These are phyloP conservation scores for Venturiaceae sp. DNA, from an alignment of 2,329 filamentous ascomycete species.

Conservation along the genomic window DNA sequence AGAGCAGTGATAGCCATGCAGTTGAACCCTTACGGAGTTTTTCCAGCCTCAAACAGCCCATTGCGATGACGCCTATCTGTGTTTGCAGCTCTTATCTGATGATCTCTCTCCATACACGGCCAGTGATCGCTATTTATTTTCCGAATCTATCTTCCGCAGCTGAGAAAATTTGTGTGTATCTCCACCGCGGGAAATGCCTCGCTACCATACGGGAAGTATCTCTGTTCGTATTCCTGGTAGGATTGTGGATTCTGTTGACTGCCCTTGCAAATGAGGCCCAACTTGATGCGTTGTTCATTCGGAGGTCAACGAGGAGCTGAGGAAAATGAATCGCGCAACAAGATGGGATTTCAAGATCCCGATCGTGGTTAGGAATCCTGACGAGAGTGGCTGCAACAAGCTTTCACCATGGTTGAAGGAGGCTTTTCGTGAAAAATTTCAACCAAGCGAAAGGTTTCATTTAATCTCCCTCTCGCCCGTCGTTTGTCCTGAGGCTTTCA, in stretches of 20 bases:
- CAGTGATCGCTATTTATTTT: too few relatives aligned
- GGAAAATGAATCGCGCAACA: neutral
- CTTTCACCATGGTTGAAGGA: neutral
- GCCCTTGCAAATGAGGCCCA: too few relatives aligned
- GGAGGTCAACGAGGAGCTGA: neutral
- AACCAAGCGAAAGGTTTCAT: neutral
- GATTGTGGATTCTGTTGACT: too few relatives aligned
- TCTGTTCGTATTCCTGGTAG: too few relatives aligned
- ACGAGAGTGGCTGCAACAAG: neutral
- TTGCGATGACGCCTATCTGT: neutral
- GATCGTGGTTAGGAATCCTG: neutral
- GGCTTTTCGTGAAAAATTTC: neutral
- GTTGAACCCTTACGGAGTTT: neutral
- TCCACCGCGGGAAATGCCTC: too few relatives aligned
- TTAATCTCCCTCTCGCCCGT: neutral
- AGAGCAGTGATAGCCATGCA: neutral
- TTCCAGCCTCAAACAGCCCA: neutral
- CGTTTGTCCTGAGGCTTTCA: neutral
- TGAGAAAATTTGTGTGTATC: too few relatives aligned
- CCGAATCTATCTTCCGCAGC: too few relatives aligned
- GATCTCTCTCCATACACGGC: too few relatives aligned
- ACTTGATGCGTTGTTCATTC: neutral
- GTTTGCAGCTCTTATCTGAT: neutral
- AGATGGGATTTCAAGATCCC: neutral
- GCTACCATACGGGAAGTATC: too few relatives aligned